These are phyloP conservation scores for Nothophaeocryptopus gaeumannii DNA, from an alignment of 2,329 filamentous ascomycete genomes.

Conservation along the genomic window DNA sequence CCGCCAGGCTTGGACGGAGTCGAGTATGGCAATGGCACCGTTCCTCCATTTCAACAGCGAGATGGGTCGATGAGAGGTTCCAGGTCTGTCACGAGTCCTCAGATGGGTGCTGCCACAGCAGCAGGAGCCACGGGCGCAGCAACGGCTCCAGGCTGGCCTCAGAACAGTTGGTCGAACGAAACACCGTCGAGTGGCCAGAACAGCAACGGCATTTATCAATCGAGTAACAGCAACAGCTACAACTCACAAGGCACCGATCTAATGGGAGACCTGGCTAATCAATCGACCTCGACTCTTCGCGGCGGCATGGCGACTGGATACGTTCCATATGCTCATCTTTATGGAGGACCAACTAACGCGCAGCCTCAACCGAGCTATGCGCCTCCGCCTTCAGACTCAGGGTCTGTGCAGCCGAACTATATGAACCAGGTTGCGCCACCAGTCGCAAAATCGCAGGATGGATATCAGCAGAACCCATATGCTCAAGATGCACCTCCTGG, in stretches of 20 bases:
- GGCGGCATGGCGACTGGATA: slow-evolving; percentile 30
- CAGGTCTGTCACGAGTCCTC: slow-evolving; percentile 3
- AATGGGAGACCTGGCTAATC: neutral
- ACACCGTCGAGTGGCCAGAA: neutral
- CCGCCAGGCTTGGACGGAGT: neutral
- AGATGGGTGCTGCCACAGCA: slow-evolving; percentile 12
- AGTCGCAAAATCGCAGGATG: slow-evolving; percentile 14
- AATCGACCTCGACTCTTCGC: slow-evolving; percentile 22
- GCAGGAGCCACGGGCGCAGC: slow-evolving; percentile 12
- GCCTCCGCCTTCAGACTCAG: slow-evolving; percentile 22
- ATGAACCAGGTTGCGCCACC: slow-evolving; percentile 24
- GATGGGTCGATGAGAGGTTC: neutral
- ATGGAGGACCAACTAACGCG: slow-evolving; percentile 24
- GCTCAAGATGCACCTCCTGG: slow-evolving; percentile 26
- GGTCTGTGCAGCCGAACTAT: slow-evolving; percentile 25
- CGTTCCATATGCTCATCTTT: slow-evolving; percentile 37
- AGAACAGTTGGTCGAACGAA: slow-evolving; percentile 2
- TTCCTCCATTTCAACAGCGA: slow-evolving; percentile 14
- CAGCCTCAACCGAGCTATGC: slow-evolving; percentile 10
- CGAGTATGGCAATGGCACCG: slow-evolving; percentile 17
- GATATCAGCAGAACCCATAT: slow-evolving; percentile 30
- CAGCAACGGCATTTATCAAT: slow-evolving; percentile 6
- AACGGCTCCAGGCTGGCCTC: slow-evolving; percentile 10
- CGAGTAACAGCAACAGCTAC: slow-evolving; percentile 7
- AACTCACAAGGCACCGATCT: slow-evolving; percentile 7